A percentile compares a stretch with the other conserved stretches of the same genome.
These are phyloP conservation scores for Apiotrichum akiyoshidainum DNA, from an alignment of 1,284 basidiomycete species.

Conservation along the genomic window DNA sequence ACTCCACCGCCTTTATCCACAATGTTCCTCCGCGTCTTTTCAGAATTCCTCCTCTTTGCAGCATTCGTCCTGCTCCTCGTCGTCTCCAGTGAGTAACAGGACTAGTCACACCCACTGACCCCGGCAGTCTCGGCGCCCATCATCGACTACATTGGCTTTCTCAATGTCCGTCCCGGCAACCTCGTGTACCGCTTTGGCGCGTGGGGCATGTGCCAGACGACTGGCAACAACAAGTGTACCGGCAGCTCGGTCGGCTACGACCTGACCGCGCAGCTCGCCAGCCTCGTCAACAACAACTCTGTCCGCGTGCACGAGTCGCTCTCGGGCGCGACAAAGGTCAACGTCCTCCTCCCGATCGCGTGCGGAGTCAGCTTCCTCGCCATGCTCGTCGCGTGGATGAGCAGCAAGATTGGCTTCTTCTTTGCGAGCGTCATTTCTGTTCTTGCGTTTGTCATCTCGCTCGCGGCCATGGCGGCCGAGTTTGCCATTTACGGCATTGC, in stretches of 20 bases:
- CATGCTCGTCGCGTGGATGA: conserved; percentile 40
- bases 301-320: conserved; percentile 22
- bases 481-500: conserved; percentile 40
- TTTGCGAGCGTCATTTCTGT: conserved; percentile 39
- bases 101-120: not conserved
- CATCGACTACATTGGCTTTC: conserved; percentile 34
- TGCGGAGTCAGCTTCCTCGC: conserved; percentile 38
- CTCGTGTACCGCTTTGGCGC: conserved; percentile 33
- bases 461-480: conserved; percentile 45
- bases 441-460: conserved; percentile 42
- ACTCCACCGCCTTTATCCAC: not conserved
- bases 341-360: conserved; percentile 48
- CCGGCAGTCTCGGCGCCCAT: conserved; percentile 44
- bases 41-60: conserved; percentile 33
- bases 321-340: conserved; percentile 33
- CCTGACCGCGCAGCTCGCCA: conserved; percentile 23
- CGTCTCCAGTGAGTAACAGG: conserved; percentile 35
- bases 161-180: conserved; percentile 26
- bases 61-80: conserved; percentile 37
- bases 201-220: conserved; percentile 39
- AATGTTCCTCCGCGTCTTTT: not conserved
- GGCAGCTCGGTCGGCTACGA: conserved; percentile 29
- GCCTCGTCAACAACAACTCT: conserved; percentile 13
- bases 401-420: conserved; percentile 44
- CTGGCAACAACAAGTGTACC: conserved; percentile 23